Evolutionary conservation across 2,329 filamentous ascomycete species (phyloP), one percentile per base, ranked within the genome.

Genomic region (Plenodomus biglobosus): DNA sequence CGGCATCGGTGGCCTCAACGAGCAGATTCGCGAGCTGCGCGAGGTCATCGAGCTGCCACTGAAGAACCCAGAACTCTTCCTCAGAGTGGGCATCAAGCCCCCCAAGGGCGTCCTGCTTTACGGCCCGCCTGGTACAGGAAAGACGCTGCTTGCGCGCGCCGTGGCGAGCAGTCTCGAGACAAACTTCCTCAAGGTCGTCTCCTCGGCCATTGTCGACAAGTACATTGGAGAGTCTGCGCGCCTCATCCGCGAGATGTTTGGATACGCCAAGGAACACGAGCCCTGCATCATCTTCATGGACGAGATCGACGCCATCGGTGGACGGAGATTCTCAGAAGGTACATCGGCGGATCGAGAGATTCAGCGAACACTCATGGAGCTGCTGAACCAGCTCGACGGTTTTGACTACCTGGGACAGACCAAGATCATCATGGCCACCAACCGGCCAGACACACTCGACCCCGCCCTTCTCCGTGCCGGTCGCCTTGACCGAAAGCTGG

Each of bases 211-310:
- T 68, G 94, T 99, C 55, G 95, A 99, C 80, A 99, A 99, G 75
- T 99, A 99, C 71, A 99, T 99, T 58, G 94, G 94, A 74, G 94
- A 99, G 77, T 99, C 94, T 10, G 94, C 94, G 32, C 87, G 95
- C 59, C 80, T 99, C 59, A 99, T 99, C 68, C 86, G 94, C 73
- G 94, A 99, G 75, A 99, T 99, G 95, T 99, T 99, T 69, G 95
- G 94, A 49, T 99, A 99, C 69, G 94, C 95, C 66, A 97, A 96
- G 76, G 95, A 99, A 73, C 94, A 99, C 73, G 94, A 99, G 75
- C 94, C 94, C 34, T 99, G 94, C 74, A 99, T 99, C 74, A 99
- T 99, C 76, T 99, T 99, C 83, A 99, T 99, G 94, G 95, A 99
- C 80, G 94, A 99, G 77, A 99, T 99, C 70, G 94, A 99, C 70